Evolutionary conservation across 441 rosid genomes (phyloP).

Genomic region (Pelargonium australe): DNA sequence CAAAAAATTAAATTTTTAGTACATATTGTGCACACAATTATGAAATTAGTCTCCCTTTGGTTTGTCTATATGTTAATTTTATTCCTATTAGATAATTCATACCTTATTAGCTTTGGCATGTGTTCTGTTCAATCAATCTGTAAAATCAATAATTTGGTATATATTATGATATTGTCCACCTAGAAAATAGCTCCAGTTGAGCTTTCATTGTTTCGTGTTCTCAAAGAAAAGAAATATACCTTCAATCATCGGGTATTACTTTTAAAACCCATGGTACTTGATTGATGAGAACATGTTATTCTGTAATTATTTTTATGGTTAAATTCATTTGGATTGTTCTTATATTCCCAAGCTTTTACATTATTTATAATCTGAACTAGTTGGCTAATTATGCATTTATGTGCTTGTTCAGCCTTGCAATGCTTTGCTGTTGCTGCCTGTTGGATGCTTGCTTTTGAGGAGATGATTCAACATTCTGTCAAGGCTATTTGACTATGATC

Average conservation of each 20-base stretch:
- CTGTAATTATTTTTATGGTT: neutral
- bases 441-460: constrained; percentile 2
- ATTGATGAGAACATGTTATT: neutral
- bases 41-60: neutral
- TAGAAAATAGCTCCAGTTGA: neutral
- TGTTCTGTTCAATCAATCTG: neutral
- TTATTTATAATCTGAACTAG: neutral
- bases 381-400: neutral
- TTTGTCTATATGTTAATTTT: neutral
- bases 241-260: neutral
- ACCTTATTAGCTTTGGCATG: neutral
- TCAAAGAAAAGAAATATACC: neutral
- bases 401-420: neutral
- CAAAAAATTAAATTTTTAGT: neutral
- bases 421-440: constrained; percentile 6
- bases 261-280: neutral
- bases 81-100: neutral
- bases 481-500: neutral
- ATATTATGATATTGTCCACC: neutral
- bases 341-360: neutral
- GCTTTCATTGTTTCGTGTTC: neutral
- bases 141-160: neutral
- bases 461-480: neutral
- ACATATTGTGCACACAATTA: neutral
- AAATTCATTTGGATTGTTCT: neutral